A percentile compares a stretch with the other conserved stretches of the same genome.
phyloP scores from a whole-genome alignment of 805 yeast species.

The Alloascoidea hylecoeti region DNA sequence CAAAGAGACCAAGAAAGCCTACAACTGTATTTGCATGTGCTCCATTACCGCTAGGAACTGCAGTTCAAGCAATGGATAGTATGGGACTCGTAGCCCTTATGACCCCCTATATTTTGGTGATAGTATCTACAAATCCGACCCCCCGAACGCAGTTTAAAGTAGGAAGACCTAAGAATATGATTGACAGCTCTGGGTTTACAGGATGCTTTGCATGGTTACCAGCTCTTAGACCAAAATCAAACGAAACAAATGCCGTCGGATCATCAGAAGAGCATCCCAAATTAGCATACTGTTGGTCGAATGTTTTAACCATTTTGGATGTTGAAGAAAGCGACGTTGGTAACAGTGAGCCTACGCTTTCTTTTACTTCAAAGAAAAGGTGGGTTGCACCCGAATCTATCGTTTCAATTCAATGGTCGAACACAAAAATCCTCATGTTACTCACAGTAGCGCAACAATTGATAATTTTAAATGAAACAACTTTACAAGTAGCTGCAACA shows the following conservation, averaged over 20 bases:
- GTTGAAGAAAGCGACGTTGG: constrained; percentile 20
- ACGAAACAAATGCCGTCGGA: constrained; percentile 6
- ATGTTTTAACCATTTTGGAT: constrained; percentile 40
- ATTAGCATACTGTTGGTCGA: constrained; percentile 61
- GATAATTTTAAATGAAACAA: constrained; percentile 24
- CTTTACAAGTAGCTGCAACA: constrained; percentile 20
- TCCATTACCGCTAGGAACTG: constrained; percentile 47
- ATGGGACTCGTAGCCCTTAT: constrained; percentile 48
- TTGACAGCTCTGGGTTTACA: constrained; percentile 16
- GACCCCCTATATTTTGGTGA: constrained; percentile 31
- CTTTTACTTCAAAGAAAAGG: constrained; percentile 24
- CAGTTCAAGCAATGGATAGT: constrained; percentile 34
- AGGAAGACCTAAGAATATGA: constrained; percentile 27
- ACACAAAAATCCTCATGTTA: constrained; percentile 21
- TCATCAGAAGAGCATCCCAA: constrained; percentile 21
- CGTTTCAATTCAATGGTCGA: constrained; percentile 44
- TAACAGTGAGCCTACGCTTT: constrained; percentile 14
- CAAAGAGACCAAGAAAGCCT: constrained; percentile 5
- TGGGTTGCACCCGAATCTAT: constrained; percentile 34
- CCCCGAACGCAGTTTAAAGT: constrained; percentile 38
- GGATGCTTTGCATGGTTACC: constrained; percentile 60
- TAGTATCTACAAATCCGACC: constrained; percentile 40
- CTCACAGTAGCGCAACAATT: constrained; percentile 32
- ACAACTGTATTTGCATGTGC: constrained; percentile 26
- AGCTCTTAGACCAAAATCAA: constrained; percentile 15